Percentiles rank a stretch among this genome's conserved stretches.
Conservation (phyloP, 192 early-diverging fungal species). For the Anaeromyces robustus region DNA sequence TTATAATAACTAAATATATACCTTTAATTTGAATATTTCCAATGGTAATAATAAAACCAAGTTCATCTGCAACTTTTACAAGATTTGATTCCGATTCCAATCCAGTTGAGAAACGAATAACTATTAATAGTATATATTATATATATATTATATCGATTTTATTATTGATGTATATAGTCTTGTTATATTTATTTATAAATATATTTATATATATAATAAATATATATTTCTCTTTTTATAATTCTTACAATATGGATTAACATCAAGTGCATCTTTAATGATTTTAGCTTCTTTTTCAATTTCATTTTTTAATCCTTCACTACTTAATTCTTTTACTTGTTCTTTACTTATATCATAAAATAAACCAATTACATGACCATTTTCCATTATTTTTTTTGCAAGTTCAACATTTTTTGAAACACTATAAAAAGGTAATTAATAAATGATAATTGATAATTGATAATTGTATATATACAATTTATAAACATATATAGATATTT, state of each 20-base stretch:
- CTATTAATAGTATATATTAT: not conserved
- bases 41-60: not conserved
- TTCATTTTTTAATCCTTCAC: not conserved
- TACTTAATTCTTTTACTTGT: not conserved
- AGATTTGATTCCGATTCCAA: not conserved
- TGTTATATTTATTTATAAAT: no score
- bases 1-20: not conserved
- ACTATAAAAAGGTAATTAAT: no score
- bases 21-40: not conserved
- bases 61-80: not conserved
- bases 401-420: not conserved
- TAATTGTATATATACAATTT: no score
- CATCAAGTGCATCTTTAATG: not conserved
- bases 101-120: not conserved
- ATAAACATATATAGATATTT: no score
- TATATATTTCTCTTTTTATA: no score
- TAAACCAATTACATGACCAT: not conserved
- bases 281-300: not conserved
- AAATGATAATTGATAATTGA: no score
- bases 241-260: not conserved
- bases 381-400: not conserved
- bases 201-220: no score
- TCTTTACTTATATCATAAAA: not conserved
- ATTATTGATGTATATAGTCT: no score
- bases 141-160: no score